phyloP scores from a whole-genome alignment of 2,329 filamentous ascomycete species.

The Tolypocladium paradoxum region DNA sequence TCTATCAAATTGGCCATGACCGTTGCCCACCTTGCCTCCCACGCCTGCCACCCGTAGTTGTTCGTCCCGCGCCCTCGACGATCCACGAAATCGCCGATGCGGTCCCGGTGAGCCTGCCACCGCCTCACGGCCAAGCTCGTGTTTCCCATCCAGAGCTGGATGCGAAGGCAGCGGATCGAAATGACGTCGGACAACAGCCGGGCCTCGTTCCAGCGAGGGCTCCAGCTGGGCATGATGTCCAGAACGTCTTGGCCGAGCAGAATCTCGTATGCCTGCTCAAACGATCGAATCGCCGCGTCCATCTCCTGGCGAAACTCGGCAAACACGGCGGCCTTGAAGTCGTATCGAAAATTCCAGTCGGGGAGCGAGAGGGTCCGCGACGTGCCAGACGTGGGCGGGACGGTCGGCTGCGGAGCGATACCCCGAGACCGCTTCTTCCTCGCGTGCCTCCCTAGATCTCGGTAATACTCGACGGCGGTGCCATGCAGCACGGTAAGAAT shows the following conservation, averaged over 20 bases:
- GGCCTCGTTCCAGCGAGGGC: constrained; percentile 83
- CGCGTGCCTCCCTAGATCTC: constrained; percentile 85
- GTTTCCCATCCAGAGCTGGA: constrained; percentile 69
- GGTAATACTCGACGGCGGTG: constrained; percentile 77
- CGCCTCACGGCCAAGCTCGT: constrained; percentile 69
- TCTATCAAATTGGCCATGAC: constrained; percentile 53
- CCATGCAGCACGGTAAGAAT: constrained; percentile 65
- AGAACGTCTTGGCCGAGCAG: constrained; percentile 75
- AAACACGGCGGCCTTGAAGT: constrained; percentile 85
- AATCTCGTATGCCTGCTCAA: constrained; percentile 76
- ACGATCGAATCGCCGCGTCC: constrained; percentile 76
- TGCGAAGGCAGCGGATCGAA: constrained; percentile 70
- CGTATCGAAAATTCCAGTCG: constrained; percentile 89
- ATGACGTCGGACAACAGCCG: constrained; percentile 75
- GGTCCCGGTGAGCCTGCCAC: constrained; percentile 68
- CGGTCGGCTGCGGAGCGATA: constrained; percentile 66
- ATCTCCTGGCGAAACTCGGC: constrained; percentile 91
- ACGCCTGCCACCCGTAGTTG: constrained; percentile 90
- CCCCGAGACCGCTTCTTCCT: constrained; percentile 79
- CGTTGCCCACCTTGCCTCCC: constrained; percentile 66
- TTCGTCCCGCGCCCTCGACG: constrained; percentile 72
- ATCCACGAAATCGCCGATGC: constrained; percentile 68
- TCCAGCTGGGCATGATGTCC: constrained; percentile 84
- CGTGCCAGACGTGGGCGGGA: constrained; percentile 72
- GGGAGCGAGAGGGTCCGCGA: constrained; percentile 76